Evolutionary conservation across 1,284 basidiomycete genomes (phyloP).

Genomic region (Polyporus tsugae): DNA sequence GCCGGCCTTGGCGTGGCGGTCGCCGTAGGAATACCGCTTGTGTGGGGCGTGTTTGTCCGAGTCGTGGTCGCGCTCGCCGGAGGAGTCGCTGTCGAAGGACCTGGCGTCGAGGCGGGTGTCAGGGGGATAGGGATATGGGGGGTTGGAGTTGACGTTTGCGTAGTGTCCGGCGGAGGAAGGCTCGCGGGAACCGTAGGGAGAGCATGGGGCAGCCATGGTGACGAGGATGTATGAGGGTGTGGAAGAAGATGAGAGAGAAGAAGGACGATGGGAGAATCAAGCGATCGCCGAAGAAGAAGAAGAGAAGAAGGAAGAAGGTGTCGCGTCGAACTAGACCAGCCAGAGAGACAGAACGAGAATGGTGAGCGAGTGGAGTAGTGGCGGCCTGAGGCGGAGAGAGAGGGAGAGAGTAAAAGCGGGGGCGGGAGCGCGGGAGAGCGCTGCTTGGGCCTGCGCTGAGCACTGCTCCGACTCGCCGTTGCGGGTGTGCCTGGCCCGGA

Average conservation of each 20-base stretch:
- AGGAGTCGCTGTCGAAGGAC: constrained; percentile 31
- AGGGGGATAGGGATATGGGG: constrained; percentile 37
- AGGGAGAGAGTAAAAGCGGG: constrained; percentile 3
- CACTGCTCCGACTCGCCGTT: neutral
- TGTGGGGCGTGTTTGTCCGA: constrained; percentile 19
- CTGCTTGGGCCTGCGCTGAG: neutral
- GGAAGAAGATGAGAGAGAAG: neutral
- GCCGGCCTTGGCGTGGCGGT: constrained; percentile 14
- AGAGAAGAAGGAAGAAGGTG: constrained; percentile 5
- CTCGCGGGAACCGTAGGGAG: constrained; percentile 38
- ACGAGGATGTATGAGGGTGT: neutral
- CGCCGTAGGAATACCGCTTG: constrained; percentile 13
- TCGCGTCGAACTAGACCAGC: constrained; percentile 30
- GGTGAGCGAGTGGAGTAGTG: neutral
- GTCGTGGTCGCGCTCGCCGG: constrained; percentile 18
- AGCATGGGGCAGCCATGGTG: constrained; percentile 42
- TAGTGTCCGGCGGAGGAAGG: constrained; percentile 32
- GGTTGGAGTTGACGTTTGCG: constrained; percentile 23
- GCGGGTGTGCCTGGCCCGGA: neutral
- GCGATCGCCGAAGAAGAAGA: too few relatives aligned
- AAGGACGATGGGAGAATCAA: neutral
- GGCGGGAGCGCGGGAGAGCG: neutral
- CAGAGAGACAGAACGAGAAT: constrained; percentile 1
- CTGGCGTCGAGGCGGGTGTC: constrained; percentile 26
- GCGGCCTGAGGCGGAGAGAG: constrained; percentile 18